phyloP scores from a whole-genome alignment of 2,329 filamentous ascomycete genomes.

The Davidsoniella australis region DNA sequence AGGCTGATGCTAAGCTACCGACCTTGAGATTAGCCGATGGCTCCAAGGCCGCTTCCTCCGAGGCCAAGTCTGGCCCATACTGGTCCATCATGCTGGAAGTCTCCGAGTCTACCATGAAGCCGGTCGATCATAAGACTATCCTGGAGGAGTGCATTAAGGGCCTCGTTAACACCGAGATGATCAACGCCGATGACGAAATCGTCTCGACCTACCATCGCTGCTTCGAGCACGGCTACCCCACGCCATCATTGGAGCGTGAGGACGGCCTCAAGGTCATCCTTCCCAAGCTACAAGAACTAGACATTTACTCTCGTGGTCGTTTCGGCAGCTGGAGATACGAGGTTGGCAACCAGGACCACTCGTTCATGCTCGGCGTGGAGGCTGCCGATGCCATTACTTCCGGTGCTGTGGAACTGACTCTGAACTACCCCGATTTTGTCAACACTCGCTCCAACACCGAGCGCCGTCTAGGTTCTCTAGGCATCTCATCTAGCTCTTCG shows the following conservation, averaged over 20 bases:
- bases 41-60: slow-evolving; percentile 54
- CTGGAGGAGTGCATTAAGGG: slow-evolving; percentile 87
- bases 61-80: slow-evolving; percentile 78
- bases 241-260: slow-evolving; percentile 85
- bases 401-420: slow-evolving; percentile 75
- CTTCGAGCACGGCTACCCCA: slow-evolving; percentile 97
- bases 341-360: slow-evolving; percentile 91
- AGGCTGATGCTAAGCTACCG: slow-evolving; percentile 63
- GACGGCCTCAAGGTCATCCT: slow-evolving; percentile 84
- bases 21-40: slow-evolving; percentile 77
- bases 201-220: slow-evolving; percentile 95
- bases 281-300: slow-evolving; percentile 77
- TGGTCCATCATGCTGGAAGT: slow-evolving; percentile 99
- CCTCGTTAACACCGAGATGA: slow-evolving; percentile 94
- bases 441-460: slow-evolving; percentile 57
- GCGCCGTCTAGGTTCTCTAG: slow-evolving; percentile 30
- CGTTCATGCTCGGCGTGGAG: slow-evolving; percentile 92
- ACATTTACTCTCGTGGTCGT: slow-evolving; percentile 86
- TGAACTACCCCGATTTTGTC: slow-evolving; percentile 96
- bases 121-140: slow-evolving; percentile 70
- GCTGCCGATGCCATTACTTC: slow-evolving; percentile 80
- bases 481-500: slow-evolving; percentile 3
- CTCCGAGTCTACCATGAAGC: slow-evolving; percentile 90
- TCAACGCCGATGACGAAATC: slow-evolving; percentile 79
- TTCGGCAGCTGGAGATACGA: slow-evolving; percentile 99